A percentile compares a stretch with the other conserved stretches of the same genome.
phyloP scores from a whole-genome alignment of 1,284 basidiomycete species.

The Hortiboletus rubellus region DNA sequence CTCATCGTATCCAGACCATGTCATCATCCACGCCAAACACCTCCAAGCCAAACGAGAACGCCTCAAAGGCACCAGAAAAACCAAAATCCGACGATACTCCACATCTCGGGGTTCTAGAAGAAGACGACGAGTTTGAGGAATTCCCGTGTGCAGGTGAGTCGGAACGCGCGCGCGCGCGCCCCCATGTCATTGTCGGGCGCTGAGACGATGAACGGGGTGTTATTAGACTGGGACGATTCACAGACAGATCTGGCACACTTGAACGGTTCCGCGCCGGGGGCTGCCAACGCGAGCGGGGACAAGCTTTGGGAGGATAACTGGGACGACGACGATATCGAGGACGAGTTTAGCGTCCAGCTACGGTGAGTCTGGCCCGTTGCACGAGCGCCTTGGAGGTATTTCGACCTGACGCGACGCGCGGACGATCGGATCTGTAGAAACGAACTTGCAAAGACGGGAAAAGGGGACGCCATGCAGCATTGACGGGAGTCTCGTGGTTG shows the following conservation, averaged over 20 bases:
- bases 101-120: constrained; percentile 73
- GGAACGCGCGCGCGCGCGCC: no score
- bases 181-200: neutral
- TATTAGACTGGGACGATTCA: constrained; percentile 81
- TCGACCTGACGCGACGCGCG: neutral
- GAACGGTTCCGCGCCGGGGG: constrained; percentile 66
- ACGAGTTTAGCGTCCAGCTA: constrained; percentile 94
- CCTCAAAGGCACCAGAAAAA: constrained; percentile 37
- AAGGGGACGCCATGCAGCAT: constrained; percentile 60
- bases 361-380: constrained; percentile 54
- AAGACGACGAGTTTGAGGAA: constrained; percentile 86
- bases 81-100: constrained; percentile 42
- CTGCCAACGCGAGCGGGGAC: constrained; percentile 71
- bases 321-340: constrained; percentile 99
- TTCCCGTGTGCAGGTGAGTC: constrained; percentile 67
- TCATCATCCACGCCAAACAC: constrained; percentile 38
- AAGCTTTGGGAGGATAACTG: constrained; percentile 99
- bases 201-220: neutral
- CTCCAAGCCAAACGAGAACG: constrained; percentile 38
- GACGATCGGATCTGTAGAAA: constrained; percentile 42
- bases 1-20: constrained; percentile 13
- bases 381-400: neutral
- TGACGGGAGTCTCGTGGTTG: constrained; percentile 27
- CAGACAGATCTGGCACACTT: constrained; percentile 79
- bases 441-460: constrained; percentile 64